Percentiles rank a stretch among this genome's conserved stretches.
Conservation (phyloP, 2,329 filamentous ascomycete genomes). For the Trichophyton rubrum region DNA sequence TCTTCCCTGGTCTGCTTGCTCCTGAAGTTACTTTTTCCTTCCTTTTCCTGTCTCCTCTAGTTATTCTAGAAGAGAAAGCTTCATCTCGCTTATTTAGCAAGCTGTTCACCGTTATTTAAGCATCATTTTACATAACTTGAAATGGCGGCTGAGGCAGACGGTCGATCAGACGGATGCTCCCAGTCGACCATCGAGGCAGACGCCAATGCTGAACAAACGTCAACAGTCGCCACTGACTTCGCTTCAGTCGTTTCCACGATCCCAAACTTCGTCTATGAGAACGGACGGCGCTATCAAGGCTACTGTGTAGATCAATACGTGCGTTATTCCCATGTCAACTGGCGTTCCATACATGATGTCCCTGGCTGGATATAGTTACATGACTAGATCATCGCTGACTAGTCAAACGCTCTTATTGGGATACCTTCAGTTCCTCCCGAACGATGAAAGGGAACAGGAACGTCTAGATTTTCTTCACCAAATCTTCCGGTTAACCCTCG, state of each 20-base stretch:
- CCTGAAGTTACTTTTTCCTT: neutral
- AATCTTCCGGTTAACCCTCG: slow-evolving; percentile 18
- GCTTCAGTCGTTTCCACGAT: slow-evolving; percentile 11
- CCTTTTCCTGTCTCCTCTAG: no score
- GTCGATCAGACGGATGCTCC: neutral
- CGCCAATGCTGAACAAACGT: slow-evolving; percentile 1
- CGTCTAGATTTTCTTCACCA: slow-evolving; percentile 32
- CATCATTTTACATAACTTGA: neutral
- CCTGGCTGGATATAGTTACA: neutral
- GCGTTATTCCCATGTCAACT: neutral
- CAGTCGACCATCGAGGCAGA: slow-evolving; percentile 9
- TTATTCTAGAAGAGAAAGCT: no score
- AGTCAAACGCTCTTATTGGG: neutral
- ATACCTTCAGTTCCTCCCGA: slow-evolving; percentile 8
- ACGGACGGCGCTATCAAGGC: slow-evolving; percentile 16
- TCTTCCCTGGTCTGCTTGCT: neutral
- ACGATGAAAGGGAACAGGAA: slow-evolving; percentile 24
- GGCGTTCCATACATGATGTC: neutral
- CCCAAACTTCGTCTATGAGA: slow-evolving; percentile 13
- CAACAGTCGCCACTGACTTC: slow-evolving; percentile 7
- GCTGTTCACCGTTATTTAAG: neutral
- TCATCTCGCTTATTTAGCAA: neutral
- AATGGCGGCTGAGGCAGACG: neutral
- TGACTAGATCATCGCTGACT: neutral
- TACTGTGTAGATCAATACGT: slow-evolving; percentile 14